A percentile compares a stretch with the other conserved stretches of the same genome.
phyloP scores from a whole-genome alignment of 176 grass and related monocot genomes.

The Hordeum vulgare region MorexV3_pseudomolecules_assembly NC_058520.1:471451274-471451773 shows the following conservation, averaged over 20 bases:
- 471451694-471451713: not conserved
- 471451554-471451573: not conserved
- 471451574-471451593: not conserved
- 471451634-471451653: not conserved
- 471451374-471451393: slow-evolving; percentile 32
- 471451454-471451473: slow-evolving; percentile 31
- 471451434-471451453: slow-evolving; percentile 8
- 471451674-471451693: not conserved
- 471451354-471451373: slow-evolving; percentile 37
- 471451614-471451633: not conserved
- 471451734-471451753: too few relatives aligned
- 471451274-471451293: not conserved
- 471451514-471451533: not conserved
- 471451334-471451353: slow-evolving; percentile 22
- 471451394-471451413: not conserved
- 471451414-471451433: not conserved
- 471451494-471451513: not conserved
- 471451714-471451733: too few relatives aligned
- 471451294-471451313: slow-evolving; percentile 16
- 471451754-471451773: too few relatives aligned
- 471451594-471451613: not conserved
- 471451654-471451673: not conserved
- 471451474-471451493: not conserved
- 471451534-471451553: not conserved
- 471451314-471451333: not conserved